Conservation (phyloP, 1,284 basidiomycete species). For the Rhizopogon parksii region DNA sequence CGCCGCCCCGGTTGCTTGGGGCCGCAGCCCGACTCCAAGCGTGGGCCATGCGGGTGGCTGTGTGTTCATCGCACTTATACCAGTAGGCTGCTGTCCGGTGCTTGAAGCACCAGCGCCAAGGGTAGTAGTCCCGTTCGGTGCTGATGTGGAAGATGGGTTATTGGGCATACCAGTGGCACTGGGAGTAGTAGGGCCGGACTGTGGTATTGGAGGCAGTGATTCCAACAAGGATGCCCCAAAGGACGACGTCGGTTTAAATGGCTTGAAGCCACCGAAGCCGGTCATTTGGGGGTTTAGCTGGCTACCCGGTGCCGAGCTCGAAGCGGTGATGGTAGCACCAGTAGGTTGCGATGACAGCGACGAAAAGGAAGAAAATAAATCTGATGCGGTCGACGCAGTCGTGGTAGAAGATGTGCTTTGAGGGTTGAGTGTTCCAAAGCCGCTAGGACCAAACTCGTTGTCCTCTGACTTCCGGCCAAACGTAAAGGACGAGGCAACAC, state of each 20-base stretch:
- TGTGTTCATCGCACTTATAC: slow-evolving; percentile 21
- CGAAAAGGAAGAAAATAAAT: slow-evolving; percentile 39
- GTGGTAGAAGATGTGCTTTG: slow-evolving; percentile 37
- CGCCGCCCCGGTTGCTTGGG: slow-evolving; percentile 59
- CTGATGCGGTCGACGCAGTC: slow-evolving; percentile 39
- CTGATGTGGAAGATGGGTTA: slow-evolving; percentile 13
- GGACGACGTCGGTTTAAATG: slow-evolving; percentile 86
- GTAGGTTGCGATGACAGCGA: slow-evolving; percentile 43
- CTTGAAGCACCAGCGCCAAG: slow-evolving; percentile 11
- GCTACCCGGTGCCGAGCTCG: slow-evolving; percentile 15
- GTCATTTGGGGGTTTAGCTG: slow-evolving; percentile 71
- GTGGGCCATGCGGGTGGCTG: slow-evolving; percentile 30
- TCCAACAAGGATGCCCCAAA: slow-evolving; percentile 83
- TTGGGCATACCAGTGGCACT: slow-evolving; percentile 26
- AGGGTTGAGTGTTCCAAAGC: slow-evolving; percentile 16
- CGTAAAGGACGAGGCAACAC: slow-evolving; percentile 65
- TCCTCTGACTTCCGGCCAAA: no score
- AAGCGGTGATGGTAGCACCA: slow-evolving; percentile 35
- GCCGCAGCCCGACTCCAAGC: slow-evolving; percentile 57
- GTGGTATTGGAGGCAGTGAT: slow-evolving; percentile 66
- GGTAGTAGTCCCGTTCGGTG: slow-evolving; percentile 12
- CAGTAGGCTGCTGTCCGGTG: slow-evolving; percentile 24
- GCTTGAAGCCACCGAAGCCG: slow-evolving; percentile 76
- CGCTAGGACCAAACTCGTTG: slow-evolving; percentile 8
- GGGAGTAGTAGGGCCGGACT: slow-evolving; percentile 48